Base-by-base conservation (phyloP, 164 flowering plant genomes). In the Cinnamomum chago region DNA sequence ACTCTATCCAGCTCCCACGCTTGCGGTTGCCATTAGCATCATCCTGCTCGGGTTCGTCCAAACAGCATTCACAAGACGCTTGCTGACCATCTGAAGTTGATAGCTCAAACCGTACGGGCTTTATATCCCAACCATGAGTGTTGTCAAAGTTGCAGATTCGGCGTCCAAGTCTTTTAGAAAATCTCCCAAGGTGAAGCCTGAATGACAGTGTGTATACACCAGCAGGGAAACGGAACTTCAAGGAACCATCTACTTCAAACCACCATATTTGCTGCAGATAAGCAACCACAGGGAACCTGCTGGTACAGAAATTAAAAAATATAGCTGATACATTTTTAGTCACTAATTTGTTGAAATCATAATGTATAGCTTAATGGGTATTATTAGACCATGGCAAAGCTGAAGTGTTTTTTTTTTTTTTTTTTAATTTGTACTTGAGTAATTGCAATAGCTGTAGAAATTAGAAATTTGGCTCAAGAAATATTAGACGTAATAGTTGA, bases 211-310 rank as follows among this genome's bases (percentile, higher is more conserved):
- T 85, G 65, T 91, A 93, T 0, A 17, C 75, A 5, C 95, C 98
- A 3, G 83, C 74, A 1, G 94, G 92, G 47, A 93, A 88, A 69
- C 77, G 83, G 72, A 93, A 89, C 78, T 88, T 90, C 1, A 93
- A 22, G 28, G 80, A 83, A 58, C 95, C 96, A 17, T 79, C 86
- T 13, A 84, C 85, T 81, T 93, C 93, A 70, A 91, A 80, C 98
- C 98, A 93, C 98, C 98, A 93, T 35, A 85, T 86, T 80, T 93
- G 96, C 74, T 87, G 89, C 58, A 93, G 83, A 76, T 84, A 90
- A 3, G 95, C 97, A 22, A 93, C 81, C 22, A 81, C 82, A 9
- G 74, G 73, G 78, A 90, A 93, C 68, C 97, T 93, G 73, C 77
- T 76, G 62, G 58, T 20, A 60, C 10, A 47, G 25, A 15, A 70